Conservation (phyloP, 805 yeast genomes). For the Candida hispaniensis region DNA sequence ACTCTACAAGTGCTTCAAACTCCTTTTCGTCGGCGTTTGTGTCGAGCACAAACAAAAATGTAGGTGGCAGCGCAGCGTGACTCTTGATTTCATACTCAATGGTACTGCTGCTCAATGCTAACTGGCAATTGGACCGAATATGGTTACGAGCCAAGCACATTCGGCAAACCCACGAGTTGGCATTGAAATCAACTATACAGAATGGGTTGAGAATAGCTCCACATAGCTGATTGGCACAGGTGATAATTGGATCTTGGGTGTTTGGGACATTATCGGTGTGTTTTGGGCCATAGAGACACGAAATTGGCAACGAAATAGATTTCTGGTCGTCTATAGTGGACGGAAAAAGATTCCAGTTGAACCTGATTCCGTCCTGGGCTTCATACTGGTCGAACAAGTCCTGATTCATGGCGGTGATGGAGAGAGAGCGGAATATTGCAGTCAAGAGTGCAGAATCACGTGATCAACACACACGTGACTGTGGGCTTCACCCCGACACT, state of each 20-base stretch:
- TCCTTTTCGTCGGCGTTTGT: constrained; percentile 81
- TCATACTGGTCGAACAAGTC: constrained; percentile 37
- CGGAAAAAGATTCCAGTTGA: constrained; percentile 76
- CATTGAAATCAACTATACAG: constrained; percentile 53
- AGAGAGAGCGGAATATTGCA: not conserved
- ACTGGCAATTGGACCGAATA: constrained; percentile 63
- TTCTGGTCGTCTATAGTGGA: constrained; percentile 71
- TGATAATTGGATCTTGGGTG: constrained; percentile 66
- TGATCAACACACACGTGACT: too few species aligned
- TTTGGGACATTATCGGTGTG: constrained; percentile 59
- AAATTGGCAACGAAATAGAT: constrained; percentile 78
- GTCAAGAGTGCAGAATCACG: too few species aligned
- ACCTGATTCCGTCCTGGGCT: constrained; percentile 48
- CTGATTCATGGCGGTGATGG: not conserved
- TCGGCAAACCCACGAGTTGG: constrained; percentile 76
- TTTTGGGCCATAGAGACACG: constrained; percentile 80
- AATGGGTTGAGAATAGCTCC: constrained; percentile 73
- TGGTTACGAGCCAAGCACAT: constrained; percentile 68
- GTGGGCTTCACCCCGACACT: too few species aligned
- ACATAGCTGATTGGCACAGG: constrained; percentile 59
- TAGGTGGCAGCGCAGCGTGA: constrained; percentile 75
- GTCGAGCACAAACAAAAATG: constrained; percentile 76
- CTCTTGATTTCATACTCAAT: constrained; percentile 76
- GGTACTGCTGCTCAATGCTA: constrained; percentile 58
- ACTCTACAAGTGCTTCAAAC: constrained; percentile 69